These are phyloP conservation scores for Stephania yunnanensis DNA, from an alignment of 164 flowering plant genomes.

Conservation along the genomic window DNA sequence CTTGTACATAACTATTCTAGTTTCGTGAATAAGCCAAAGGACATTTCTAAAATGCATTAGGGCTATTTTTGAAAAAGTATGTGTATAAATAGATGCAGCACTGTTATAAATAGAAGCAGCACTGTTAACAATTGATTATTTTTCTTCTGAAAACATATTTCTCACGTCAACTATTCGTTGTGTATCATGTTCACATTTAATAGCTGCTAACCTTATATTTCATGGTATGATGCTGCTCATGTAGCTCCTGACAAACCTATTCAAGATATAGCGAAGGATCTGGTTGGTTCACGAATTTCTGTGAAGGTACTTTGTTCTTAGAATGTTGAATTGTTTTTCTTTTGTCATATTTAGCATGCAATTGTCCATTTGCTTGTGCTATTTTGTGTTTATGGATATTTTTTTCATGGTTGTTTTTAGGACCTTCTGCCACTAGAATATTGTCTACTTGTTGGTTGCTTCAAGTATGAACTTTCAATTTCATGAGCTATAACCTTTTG, in stretches of 20 bases:
- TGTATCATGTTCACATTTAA: not conserved
- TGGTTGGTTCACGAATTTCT: slow-evolving; percentile 55
- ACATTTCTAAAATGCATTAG: not conserved
- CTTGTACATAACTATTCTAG: not conserved
- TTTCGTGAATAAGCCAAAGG: not conserved
- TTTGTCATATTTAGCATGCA: not conserved
- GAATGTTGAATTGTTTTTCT: not conserved
- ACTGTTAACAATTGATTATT: not conserved
- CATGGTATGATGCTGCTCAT: slow-evolving; percentile 14
- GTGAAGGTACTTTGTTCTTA: slow-evolving; percentile 53
- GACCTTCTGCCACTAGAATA: not conserved
- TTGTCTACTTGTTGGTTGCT: not conserved
- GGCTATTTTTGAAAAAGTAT: not conserved
- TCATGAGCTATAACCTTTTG: no score
- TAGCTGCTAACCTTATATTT: slow-evolving; percentile 4
- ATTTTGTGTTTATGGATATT: not conserved
- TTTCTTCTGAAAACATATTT: not conserved
- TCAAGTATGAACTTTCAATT: not conserved
- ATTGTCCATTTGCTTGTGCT: not conserved
- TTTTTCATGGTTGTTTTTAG: not conserved
- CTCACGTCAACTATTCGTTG: not conserved
- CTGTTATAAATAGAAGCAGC: not conserved
- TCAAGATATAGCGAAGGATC: slow-evolving; percentile 62
- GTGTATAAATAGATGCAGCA: not conserved
- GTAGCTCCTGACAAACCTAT: slow-evolving; percentile 57